Evolutionary conservation across 2,329 filamentous ascomycete genomes (phyloP), one percentile per base, ranked within the genome.

Genomic region (Diplodia sapinea): DNA sequence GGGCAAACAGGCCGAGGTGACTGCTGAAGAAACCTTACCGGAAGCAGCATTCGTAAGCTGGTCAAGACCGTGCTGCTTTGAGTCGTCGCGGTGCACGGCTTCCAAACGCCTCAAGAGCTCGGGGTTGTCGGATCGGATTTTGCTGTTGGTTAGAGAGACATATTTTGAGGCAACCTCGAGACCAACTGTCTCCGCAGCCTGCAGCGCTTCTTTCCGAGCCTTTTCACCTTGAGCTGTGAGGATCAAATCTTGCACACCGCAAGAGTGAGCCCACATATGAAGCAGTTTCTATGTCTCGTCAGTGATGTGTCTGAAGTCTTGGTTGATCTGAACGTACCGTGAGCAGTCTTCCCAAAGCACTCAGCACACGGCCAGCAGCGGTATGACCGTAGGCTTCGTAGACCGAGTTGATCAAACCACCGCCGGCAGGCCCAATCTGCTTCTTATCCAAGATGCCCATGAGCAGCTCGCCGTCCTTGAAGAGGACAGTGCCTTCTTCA

Each of bases 381-480:
- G 90, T 90, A 68, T 95, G 91, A 2, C 96, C 95, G 76, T 97
- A 97, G 1, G 94, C 88, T 76, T 99, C 95, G 75, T 99, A 94
- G 26, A 98, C 87, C 2, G 93, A 89, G 76, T 99, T 95, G 69
- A 99, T 88, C 54, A 99, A 85, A 70, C 95, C 95, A 65, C 94
- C 94, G 36, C 89, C 88, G 69, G 88, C 91, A 47, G 94, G 93
- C 65, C 95, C 95, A 68, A 99, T 91, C 73, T 99, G 95, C 50
- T 92, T 90, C 81, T 99, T 99, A 78, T 99, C 96, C 33, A 99
- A 85, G 73, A 99, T 96, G 73, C 95, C 95, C 57, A 88, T 91
- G 57, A 97, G 85, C 71, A 98, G 88, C 72, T 97, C 92, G 59
- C 95, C 94, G 72, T 95, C 89, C 70, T 91, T 89, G 79, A 99